Evolutionary conservation across 1,284 basidiomycete species (phyloP).

Genomic region (Wallemia ichthyophaga): DNA sequence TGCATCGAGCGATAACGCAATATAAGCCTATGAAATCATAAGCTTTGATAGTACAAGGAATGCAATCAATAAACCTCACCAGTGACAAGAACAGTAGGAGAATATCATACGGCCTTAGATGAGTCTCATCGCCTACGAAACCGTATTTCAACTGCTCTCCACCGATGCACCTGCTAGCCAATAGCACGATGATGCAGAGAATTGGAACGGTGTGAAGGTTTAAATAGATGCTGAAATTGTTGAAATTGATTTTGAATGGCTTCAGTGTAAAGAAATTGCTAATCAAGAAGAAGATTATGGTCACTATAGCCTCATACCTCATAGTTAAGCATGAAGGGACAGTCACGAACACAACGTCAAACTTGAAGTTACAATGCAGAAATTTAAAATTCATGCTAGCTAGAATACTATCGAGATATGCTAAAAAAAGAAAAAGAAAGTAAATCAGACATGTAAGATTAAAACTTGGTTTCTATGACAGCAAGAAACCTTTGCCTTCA

Average conservation of each 20-base stretch:
- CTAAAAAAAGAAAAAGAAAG: background rate
- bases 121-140: slow-evolving; percentile 29
- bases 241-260: background rate
- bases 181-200: slow-evolving; percentile 41
- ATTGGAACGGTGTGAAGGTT: slow-evolving; percentile 47
- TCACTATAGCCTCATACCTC: background rate
- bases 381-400: background rate
- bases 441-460: background rate
- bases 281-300: background rate
- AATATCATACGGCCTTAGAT: slow-evolving; percentile 70
- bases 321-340: background rate
- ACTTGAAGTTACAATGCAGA: background rate
- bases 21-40: slow-evolving; percentile 32
- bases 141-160: slow-evolving; percentile 33
- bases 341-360: background rate
- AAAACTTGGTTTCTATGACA: background rate
- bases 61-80: slow-evolving; percentile 16
- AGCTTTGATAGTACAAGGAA: background rate
- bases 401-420: background rate
- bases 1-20: slow-evolving; percentile 69
- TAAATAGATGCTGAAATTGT: slow-evolving; percentile 20
- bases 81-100: slow-evolving; percentile 71
- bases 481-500: slow-evolving; percentile 26
- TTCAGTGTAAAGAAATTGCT: background rate
- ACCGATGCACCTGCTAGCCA: slow-evolving; percentile 41